Conservation (phyloP, 129 eudicot genomes). For the Artemisia annua region DNA sequence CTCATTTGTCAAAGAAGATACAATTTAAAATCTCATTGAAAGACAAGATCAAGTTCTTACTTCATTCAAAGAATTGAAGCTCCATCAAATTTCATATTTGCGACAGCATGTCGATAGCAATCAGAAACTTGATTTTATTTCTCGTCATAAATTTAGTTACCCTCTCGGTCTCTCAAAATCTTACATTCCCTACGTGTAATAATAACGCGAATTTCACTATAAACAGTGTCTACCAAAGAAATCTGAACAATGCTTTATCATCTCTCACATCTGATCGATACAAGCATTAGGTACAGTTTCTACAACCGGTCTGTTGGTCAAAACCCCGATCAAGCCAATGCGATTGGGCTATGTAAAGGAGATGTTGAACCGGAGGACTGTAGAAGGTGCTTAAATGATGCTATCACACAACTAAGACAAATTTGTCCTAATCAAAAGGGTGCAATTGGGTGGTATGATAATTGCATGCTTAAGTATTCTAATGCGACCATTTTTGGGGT, state of each 20-base stretch:
- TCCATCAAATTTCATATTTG: too few species aligned
- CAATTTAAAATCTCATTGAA: too few species aligned
- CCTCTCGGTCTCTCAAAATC: too few species aligned
- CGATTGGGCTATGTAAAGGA: slow-evolving; percentile 47
- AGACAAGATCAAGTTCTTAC: too few species aligned
- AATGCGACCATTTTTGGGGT: slow-evolving; percentile 33
- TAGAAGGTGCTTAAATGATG: slow-evolving; percentile 29
- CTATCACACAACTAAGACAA: not conserved
- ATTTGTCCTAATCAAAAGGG: slow-evolving; percentile 33
- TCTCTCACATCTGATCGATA: slow-evolving; percentile 23
- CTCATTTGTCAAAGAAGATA: too few species aligned
- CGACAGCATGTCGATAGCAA: too few species aligned
- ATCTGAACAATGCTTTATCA: slow-evolving; percentile 38
- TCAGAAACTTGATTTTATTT: too few species aligned
- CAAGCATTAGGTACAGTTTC: slow-evolving; percentile 29
- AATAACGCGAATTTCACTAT: slow-evolving; percentile 29
- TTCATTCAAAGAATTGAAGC: too few species aligned
- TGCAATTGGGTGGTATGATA: slow-evolving; percentile 28
- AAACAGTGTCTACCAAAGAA: slow-evolving; percentile 37
- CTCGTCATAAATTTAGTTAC: too few species aligned
- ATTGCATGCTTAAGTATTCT: slow-evolving; percentile 46
- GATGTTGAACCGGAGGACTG: slow-evolving; percentile 38
- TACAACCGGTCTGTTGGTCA: slow-evolving; percentile 35
- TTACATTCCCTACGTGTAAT: too few species aligned
- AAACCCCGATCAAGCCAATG: slow-evolving; percentile 36